Base-by-base conservation (phyloP, 164 flowering plant genomes). In the Umbilicus rupestris region DNA sequence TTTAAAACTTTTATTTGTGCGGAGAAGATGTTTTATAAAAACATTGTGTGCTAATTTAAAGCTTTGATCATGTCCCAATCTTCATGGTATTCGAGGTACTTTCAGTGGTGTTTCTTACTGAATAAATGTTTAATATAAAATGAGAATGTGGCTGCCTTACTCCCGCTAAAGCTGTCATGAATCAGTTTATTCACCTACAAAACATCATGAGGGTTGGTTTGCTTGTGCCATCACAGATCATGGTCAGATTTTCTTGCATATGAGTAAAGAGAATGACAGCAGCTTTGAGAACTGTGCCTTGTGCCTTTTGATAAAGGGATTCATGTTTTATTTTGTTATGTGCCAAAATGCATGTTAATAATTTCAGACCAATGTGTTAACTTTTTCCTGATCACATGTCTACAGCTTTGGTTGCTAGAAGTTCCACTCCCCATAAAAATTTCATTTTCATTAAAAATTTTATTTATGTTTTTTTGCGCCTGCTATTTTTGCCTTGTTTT, bases 1-100 rank as follows among this genome's bases (percentile, higher is more conserved):
- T 45, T 80, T 62, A 66, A 76, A 39, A 62, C 67, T 59, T 16
- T 62, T 47, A 78, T 75, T 66, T 78, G 73, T 66, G 78, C 73
- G 69, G 83, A 83, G 28, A 76, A 35, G 6, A 0, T 35, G 7
- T 35, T 35, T 35, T 35, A 7, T 5, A 35, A 35, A 35, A 35
- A 35, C n/a, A 35, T 35, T 35, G 37, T 35, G 37, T 35, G 37
- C 37, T 35, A 35, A 35, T 35, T 5, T 7, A 7, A 35, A n/a
- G n/a, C 37, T 35, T 35, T 41, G 7, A 41, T 41, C 12, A 9
- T 41, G 44, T 41, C 44, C 44, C 12, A 41, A 41, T 41, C 12
- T 41, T 41, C 12, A 35, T 35, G 37, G 37, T 35, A 35, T 35
- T 7, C 1, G 37, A 5, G 7, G 4, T 7, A 35, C 37, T 35